These are phyloP conservation scores for Inga oerstediana DNA, from an alignment of 306 rosid species.

Conservation along the genomic window DNA sequence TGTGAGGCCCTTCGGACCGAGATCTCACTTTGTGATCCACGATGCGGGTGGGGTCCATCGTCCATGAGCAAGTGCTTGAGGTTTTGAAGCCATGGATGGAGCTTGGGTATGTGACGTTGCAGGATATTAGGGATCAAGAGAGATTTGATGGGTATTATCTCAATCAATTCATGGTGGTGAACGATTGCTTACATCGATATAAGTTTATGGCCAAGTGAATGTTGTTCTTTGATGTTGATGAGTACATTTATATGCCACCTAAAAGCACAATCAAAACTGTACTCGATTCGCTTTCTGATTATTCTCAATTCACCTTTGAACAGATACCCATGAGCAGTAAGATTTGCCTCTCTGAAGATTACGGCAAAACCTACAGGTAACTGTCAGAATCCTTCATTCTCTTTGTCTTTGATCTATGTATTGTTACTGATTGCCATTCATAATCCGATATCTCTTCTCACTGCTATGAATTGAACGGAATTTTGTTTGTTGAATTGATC, in stretches of 20 bases:
- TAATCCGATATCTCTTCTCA: not conserved
- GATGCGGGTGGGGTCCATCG: slow-evolving; percentile 71
- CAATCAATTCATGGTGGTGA: slow-evolving; percentile 96
- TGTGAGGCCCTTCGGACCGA: slow-evolving; percentile 54
- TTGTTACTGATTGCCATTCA: not conserved
- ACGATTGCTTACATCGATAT: slow-evolving; percentile 86
- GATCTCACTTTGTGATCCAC: slow-evolving; percentile 67
- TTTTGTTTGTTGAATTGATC: slow-evolving; percentile 16
- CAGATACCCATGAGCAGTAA: slow-evolving; percentile 91
- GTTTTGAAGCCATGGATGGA: slow-evolving; percentile 80
- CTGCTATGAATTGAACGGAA: not conserved
- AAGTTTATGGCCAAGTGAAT: slow-evolving; percentile 89
- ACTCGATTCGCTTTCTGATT: slow-evolving; percentile 73
- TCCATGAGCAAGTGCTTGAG: slow-evolving; percentile 62
- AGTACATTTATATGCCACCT: slow-evolving; percentile 77
- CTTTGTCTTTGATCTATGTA: not conserved
- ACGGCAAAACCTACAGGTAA: slow-evolving; percentile 79
- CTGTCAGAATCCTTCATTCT: not conserved
- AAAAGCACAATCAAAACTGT: slow-evolving; percentile 73
- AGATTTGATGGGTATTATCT: slow-evolving; percentile 96
- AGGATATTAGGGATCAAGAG: slow-evolving; percentile 86
- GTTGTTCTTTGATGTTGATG: slow-evolving; percentile 96
- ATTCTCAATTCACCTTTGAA: slow-evolving; percentile 80
- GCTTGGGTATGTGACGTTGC: slow-evolving; percentile 76
- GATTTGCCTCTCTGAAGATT: slow-evolving; percentile 61